phyloP scores from a whole-genome alignment of 2,329 filamentous ascomycete species.

The Nigrospora oryzae region DNA sequence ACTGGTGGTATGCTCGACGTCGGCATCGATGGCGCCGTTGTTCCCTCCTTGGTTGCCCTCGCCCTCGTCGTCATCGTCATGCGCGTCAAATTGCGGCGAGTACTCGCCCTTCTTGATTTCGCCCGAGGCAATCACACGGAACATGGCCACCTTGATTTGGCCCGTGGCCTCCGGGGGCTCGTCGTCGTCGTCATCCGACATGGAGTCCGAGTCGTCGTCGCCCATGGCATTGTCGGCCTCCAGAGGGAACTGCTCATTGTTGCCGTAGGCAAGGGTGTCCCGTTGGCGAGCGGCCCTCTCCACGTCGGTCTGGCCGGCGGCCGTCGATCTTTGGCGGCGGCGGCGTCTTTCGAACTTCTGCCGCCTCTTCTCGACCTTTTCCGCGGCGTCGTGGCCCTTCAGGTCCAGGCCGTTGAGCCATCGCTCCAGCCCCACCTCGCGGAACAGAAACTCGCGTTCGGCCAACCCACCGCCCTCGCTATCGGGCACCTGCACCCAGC shows the following conservation, averaged over 20 bases:
- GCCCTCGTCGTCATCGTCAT: slow-evolving; percentile 68
- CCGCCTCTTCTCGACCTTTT: slow-evolving; percentile 81
- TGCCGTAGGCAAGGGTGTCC: slow-evolving; percentile 71
- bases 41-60: slow-evolving; percentile 41
- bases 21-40: slow-evolving; percentile 59
- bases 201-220: slow-evolving; percentile 50
- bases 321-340: slow-evolving; percentile 47
- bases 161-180: slow-evolving; percentile 89
- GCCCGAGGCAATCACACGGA: slow-evolving; percentile 87
- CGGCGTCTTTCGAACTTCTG: slow-evolving; percentile 68
- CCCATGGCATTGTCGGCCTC: slow-evolving; percentile 35
- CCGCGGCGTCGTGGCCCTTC: slow-evolving; percentile 84
- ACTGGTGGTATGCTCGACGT: slow-evolving; percentile 93
- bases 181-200: slow-evolving; percentile 65
- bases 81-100: slow-evolving; percentile 92
- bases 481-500: slow-evolving; percentile 92
- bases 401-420: slow-evolving; percentile 96
- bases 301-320: slow-evolving; percentile 25
- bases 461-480: slow-evolving; percentile 89
- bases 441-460: slow-evolving; percentile 93
- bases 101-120: slow-evolving; percentile 98
- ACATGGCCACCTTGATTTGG: slow-evolving; percentile 97
- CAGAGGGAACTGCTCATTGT: slow-evolving; percentile 65
- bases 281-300: slow-evolving; percentile 23
- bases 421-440: slow-evolving; percentile 88